Percentiles rank a stretch among this genome's conserved stretches.
Evolutionary conservation across 208 protist genomes (phyloP).

Genomic region (Crithidia acanthocephali): DNA sequence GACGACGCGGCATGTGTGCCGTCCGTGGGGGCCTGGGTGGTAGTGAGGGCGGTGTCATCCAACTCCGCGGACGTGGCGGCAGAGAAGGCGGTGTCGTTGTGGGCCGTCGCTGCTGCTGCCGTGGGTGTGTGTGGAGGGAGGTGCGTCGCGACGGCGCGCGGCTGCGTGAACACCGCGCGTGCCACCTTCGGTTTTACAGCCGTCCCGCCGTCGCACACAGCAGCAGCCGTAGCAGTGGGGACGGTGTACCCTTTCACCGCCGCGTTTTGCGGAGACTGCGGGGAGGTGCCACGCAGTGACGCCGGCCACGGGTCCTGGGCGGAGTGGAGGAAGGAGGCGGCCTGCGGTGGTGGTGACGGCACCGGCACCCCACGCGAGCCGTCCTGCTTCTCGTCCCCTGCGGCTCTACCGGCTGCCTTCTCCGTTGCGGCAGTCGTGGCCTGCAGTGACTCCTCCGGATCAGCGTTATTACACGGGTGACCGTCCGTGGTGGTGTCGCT

Average conservation of each 20-base stretch:
- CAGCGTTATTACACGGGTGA: neutral
- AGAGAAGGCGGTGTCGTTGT: neutral
- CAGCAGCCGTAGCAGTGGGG: neutral
- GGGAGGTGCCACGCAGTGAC: neutral
- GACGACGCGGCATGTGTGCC: neutral
- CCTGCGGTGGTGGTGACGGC: neutral
- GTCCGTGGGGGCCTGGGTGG: neutral
- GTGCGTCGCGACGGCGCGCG: too few relatives aligned
- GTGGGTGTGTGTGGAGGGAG: neutral
- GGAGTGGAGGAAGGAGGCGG: neutral
- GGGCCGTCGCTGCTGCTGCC: neutral
- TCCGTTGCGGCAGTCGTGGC: neutral
- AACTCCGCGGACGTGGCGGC: neutral
- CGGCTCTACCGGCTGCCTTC: neutral
- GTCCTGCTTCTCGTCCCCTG: neutral
- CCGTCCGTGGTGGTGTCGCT: neutral
- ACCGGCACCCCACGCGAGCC: neutral
- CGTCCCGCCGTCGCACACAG: neutral
- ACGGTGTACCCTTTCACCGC: neutral
- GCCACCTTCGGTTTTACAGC: neutral
- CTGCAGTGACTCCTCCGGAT: neutral
- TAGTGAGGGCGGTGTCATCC: neutral
- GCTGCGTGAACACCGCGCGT: neutral
- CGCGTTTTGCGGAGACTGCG: neutral
- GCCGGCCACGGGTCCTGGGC: slow-evolving; percentile 8